Percentiles rank a stretch among this genome's conserved stretches.
Evolutionary conservation across 2,329 filamentous ascomycete genomes (phyloP).

Genomic region (Paraconiothyrium sp.): DNA sequence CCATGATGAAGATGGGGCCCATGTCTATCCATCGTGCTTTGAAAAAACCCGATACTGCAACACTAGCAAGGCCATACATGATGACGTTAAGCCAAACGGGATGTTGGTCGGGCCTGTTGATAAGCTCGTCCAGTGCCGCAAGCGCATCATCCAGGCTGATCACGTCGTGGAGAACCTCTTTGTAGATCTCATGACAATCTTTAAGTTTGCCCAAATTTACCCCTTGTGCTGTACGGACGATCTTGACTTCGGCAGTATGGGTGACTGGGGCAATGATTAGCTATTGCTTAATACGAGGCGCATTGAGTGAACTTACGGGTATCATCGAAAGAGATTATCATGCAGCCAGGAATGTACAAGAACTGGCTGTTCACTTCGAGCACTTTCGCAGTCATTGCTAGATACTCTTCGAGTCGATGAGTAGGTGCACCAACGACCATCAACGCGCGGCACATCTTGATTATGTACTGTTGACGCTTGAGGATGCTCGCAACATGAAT

Average conservation of each 20-base stretch:
- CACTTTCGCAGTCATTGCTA: constrained; percentile 84
- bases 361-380: constrained; percentile 89
- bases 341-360: constrained; percentile 87
- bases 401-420: constrained; percentile 88
- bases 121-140: constrained; percentile 68
- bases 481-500: constrained; percentile 74
- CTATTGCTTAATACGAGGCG: background rate
- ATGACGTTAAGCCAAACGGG: constrained; percentile 62
- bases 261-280: constrained; percentile 54
- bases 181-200: constrained; percentile 80
- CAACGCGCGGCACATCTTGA: constrained; percentile 82
- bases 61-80: constrained; percentile 78
- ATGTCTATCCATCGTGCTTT: constrained; percentile 78
- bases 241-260: constrained; percentile 80
- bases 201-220: constrained; percentile 77
- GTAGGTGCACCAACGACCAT: constrained; percentile 93
- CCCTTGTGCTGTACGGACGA: constrained; percentile 74
- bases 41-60: constrained; percentile 80
- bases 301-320: constrained; percentile 6
- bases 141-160: constrained; percentile 76
- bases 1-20: constrained; percentile 78
- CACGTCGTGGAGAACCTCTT: constrained; percentile 78
- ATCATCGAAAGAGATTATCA: constrained; percentile 91
- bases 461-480: constrained; percentile 82
- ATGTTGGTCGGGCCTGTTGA: constrained; percentile 65